These are phyloP conservation scores for Alternaria panax DNA, from an alignment of 2,329 filamentous ascomycete species.

Conservation along the genomic window DNA sequence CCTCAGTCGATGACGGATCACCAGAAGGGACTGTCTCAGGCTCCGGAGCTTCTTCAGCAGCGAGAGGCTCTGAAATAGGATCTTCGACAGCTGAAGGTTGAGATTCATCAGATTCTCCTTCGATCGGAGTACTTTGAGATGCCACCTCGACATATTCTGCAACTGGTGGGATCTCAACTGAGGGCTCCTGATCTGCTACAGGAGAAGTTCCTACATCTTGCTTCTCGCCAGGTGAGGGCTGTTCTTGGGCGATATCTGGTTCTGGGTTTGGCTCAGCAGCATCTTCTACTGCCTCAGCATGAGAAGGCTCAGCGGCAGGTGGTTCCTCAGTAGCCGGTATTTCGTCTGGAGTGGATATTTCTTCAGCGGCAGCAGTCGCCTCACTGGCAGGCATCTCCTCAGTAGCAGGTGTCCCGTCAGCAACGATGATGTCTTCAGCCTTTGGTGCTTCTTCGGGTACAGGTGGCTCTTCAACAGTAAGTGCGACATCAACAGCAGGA, in stretches of 20 bases:
- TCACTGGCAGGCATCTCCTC: not conserved
- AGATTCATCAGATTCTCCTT: not conserved
- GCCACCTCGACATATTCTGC: not conserved
- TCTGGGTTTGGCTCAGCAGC: not conserved
- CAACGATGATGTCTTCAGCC: not conserved
- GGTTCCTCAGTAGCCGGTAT: not conserved
- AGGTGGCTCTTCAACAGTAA: conserved; percentile 1
- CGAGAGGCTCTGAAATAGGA: not conserved
- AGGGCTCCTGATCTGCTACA: not conserved
- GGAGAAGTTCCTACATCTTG: not conserved
- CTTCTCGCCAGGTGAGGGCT: not conserved
- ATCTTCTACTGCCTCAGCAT: conserved; percentile 8
- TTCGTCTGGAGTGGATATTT: not conserved
- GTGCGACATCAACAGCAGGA: not conserved
- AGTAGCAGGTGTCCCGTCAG: not conserved
- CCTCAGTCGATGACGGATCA: not conserved
- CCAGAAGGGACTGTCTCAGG: not conserved
- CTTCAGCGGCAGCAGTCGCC: not conserved
- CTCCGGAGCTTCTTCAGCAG: not conserved
- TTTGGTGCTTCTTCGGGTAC: not conserved
- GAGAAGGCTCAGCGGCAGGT: not conserved
- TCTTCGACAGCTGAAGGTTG: not conserved
- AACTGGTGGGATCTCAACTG: not conserved
- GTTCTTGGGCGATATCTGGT: not conserved
- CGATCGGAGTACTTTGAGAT: not conserved